A percentile compares a stretch with the other conserved stretches of the same genome.
Conservation (phyloP, 441 rosid species). For the Erysimum cheiri region DNA sequence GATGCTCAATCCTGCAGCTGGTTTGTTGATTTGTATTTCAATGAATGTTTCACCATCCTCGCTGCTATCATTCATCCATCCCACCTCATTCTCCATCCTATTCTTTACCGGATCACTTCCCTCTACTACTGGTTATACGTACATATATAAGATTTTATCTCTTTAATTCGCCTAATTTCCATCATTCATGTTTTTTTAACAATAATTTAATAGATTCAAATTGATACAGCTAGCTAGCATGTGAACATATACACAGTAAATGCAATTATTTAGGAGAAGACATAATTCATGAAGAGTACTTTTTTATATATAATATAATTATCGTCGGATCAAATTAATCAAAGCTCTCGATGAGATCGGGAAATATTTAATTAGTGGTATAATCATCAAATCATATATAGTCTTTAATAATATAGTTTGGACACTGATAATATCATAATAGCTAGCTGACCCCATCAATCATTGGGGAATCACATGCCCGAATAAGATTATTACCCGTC, state of each 20-base stretch:
- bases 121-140: not conserved
- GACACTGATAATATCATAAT: constrained; percentile 14
- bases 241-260: constrained; percentile 1
- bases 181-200: constrained; percentile 16
- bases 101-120: not conserved
- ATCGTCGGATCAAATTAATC: constrained; percentile 11
- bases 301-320: not conserved
- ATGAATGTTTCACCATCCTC: constrained; percentile 36
- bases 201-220: constrained; percentile 12
- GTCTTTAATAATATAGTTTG: constrained; percentile 13
- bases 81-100: constrained; percentile 32
- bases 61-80: constrained; percentile 19
- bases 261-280: not conserved
- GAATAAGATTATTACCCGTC: too few relatives aligned
- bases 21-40: constrained; percentile 34
- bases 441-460: constrained; percentile 15
- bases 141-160: constrained; percentile 5
- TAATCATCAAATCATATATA: not conserved
- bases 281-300: not conserved
- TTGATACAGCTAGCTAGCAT: constrained; percentile 29
- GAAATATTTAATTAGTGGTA: constrained; percentile 6
- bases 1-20: constrained; percentile 4
- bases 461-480: constrained; percentile 21
- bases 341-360: constrained; percentile 27
- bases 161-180: constrained; percentile 13